phyloP scores from a whole-genome alignment of 163 green algal genomes.

The Scenedesmus sp. region DNA sequence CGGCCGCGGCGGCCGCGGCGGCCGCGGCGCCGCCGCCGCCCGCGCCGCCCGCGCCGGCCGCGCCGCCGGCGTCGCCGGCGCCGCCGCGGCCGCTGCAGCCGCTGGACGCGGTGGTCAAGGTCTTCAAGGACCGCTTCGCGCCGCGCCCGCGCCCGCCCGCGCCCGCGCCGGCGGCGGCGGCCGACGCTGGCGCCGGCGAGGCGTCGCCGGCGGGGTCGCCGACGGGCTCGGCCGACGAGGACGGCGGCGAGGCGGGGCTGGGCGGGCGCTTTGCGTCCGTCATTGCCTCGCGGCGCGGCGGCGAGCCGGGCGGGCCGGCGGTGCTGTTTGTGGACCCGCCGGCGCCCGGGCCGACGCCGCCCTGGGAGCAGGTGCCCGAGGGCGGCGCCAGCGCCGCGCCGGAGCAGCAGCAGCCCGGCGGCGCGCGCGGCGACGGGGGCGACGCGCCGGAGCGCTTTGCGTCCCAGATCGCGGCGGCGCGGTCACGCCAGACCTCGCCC shows the following conservation, averaged over 20 bases:
- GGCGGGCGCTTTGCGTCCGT: slow-evolving; percentile 28
- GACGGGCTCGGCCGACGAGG: slow-evolving; percentile 2
- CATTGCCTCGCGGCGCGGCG: slow-evolving; percentile 26
- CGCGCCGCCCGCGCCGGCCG: background rate
- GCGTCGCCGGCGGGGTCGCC: background rate
- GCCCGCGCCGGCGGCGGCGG: background rate
- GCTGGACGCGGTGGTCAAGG: slow-evolving; percentile 44
- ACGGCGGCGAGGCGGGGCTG: background rate
- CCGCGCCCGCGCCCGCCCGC: background rate
- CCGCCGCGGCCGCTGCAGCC: slow-evolving; percentile 27
- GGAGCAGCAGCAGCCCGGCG: slow-evolving; percentile 11
- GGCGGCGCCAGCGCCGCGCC: background rate
- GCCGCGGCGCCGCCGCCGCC: background rate
- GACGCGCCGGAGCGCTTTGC: background rate
- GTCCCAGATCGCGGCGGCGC: background rate
- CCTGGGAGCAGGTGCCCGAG: slow-evolving; percentile 22
- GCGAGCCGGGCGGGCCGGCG: background rate
- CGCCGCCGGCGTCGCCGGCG: background rate
- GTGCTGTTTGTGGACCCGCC: slow-evolving; percentile 11
- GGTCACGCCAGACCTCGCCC: background rate
- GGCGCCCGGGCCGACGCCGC: background rate
- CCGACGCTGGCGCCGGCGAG: too few relatives aligned
- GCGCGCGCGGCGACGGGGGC: too few relatives aligned
- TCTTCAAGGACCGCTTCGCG: slow-evolving; percentile 43
- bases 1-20: too few relatives aligned